Conservation (phyloP, 2,329 filamentous ascomycete genomes). For the Monosporascus sp. region DNA sequence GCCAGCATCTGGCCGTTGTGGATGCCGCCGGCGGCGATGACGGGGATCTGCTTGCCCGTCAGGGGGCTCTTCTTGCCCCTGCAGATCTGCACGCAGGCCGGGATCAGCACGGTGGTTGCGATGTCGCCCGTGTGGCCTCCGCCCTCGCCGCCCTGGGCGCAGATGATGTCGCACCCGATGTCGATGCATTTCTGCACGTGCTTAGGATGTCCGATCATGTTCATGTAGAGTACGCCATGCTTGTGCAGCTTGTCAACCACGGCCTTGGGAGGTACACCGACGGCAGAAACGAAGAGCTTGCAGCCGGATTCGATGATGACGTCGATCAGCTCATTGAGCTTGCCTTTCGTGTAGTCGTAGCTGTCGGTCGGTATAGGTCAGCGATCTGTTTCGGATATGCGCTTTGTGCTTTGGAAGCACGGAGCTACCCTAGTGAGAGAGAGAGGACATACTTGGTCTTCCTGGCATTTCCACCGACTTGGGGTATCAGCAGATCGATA, state of each 20-base stretch:
- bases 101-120: slow-evolving; percentile 87
- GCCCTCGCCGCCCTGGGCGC: slow-evolving; percentile 95
- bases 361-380: slow-evolving; percentile 40
- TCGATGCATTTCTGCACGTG: slow-evolving; percentile 96
- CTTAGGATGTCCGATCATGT: slow-evolving; percentile 99
- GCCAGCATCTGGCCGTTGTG: slow-evolving; percentile 89
- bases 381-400: background rate
- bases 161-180: slow-evolving; percentile 91
- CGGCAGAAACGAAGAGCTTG: slow-evolving; percentile 92
- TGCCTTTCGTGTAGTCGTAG: slow-evolving; percentile 99
- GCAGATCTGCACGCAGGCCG: slow-evolving; percentile 78
- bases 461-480: slow-evolving; percentile 88
- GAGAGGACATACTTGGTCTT: slow-evolving; percentile 70
- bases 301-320: slow-evolving; percentile 90
- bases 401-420: slow-evolving; percentile 1
- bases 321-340: slow-evolving; percentile 83
- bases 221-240: slow-evolving; percentile 91
- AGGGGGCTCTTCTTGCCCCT: slow-evolving; percentile 79
- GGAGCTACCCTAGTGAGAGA: background rate
- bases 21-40: slow-evolving; percentile 89
- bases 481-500: slow-evolving; percentile 87
- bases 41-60: slow-evolving; percentile 81
- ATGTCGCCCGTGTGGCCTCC: slow-evolving; percentile 95
- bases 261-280: slow-evolving; percentile 83
- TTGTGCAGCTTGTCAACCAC: slow-evolving; percentile 89